phyloP scores from a whole-genome alignment of 2,329 filamentous ascomycete genomes.

The Claviceps paspali region DNA sequence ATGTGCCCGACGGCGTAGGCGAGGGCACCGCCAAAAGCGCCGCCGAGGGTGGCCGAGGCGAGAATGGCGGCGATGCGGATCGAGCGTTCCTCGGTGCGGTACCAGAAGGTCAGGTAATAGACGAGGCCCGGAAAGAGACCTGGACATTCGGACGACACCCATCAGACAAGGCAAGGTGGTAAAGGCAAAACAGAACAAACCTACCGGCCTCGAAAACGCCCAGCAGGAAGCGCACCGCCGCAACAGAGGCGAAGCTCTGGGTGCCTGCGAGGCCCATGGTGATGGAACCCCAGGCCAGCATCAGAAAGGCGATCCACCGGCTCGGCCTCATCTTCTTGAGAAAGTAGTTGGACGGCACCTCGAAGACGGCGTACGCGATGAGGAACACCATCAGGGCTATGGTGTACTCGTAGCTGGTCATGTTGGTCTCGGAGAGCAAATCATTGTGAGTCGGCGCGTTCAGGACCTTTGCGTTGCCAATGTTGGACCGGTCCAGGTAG shows the following conservation, averaged over 20 bases:
- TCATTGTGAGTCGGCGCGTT: constrained; percentile 45
- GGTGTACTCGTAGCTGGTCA: constrained; percentile 47
- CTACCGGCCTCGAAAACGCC: constrained; percentile 47
- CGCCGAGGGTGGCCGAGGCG: constrained; percentile 51
- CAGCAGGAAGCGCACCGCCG: constrained; percentile 51
- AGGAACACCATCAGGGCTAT: constrained; percentile 45
- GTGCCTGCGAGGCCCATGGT: constrained; percentile 52
- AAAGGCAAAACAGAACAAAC: too few relatives aligned
- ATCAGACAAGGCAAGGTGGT: too few relatives aligned
- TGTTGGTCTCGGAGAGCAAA: constrained; percentile 44
- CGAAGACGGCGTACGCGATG: constrained; percentile 43
- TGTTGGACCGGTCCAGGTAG: constrained; percentile 54
- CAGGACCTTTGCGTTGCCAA: constrained; percentile 53
- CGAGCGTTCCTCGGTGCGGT: constrained; percentile 53
- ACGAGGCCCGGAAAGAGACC: constrained; percentile 41
- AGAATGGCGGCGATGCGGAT: constrained; percentile 57
- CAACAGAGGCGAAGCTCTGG: constrained; percentile 45
- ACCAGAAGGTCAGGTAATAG: constrained; percentile 60
- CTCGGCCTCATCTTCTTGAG: constrained; percentile 48
- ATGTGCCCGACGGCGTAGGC: constrained; percentile 60
- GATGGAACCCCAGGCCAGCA: constrained; percentile 50
- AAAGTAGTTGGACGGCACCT: constrained; percentile 52
- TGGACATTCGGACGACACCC: too few relatives aligned
- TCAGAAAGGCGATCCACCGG: constrained; percentile 50
- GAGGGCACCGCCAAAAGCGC: constrained; percentile 58